phyloP scores from a whole-genome alignment of 2,329 filamentous ascomycete genomes.

The Penicillium oxalicum region DNA sequence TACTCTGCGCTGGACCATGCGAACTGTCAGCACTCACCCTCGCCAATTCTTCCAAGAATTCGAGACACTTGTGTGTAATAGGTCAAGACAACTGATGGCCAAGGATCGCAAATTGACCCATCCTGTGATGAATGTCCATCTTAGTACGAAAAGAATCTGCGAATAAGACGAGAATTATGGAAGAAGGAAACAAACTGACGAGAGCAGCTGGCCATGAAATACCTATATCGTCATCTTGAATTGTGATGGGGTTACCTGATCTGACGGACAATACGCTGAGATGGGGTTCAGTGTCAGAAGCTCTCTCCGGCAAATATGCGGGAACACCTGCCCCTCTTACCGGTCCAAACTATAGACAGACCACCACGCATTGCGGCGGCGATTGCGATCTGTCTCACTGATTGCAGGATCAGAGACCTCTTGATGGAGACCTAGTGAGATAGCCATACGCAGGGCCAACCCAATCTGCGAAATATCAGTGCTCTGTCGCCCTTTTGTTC shows the following conservation, averaged over 20 bases:
- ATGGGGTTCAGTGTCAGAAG: too few species aligned
- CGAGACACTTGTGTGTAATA: constrained; percentile 51
- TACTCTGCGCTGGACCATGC: too few species aligned
- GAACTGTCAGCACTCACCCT: constrained; percentile 18
- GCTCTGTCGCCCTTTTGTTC: neutral
- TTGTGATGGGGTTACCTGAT: constrained; percentile 50
- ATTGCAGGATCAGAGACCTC: constrained; percentile 41
- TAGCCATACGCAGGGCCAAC: constrained; percentile 52
- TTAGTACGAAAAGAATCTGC: neutral
- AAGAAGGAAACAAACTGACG: constrained; percentile 13
- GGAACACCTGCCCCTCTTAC: constrained; percentile 9
- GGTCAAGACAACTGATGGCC: constrained; percentile 45
- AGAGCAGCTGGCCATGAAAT: constrained; percentile 33
- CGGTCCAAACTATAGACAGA: constrained; percentile 52
- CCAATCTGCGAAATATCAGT: constrained; percentile 36
- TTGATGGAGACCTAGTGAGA: constrained; percentile 52
- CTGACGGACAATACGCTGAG: constrained; percentile 47
- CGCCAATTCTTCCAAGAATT: constrained; percentile 47
- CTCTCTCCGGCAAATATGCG: too few species aligned
- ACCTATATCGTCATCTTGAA: constrained; percentile 51
- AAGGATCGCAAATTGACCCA: constrained; percentile 23
- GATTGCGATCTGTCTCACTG: constrained; percentile 42
- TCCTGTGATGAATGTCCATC: constrained; percentile 6
- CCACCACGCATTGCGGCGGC: constrained; percentile 52
- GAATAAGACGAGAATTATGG: neutral